Percentiles rank a stretch among this genome's conserved stretches.
These are phyloP conservation scores for Penicillium steckii DNA, from an alignment of 495 filamentous ascomycete genomes.

Conservation along the genomic window DNA sequence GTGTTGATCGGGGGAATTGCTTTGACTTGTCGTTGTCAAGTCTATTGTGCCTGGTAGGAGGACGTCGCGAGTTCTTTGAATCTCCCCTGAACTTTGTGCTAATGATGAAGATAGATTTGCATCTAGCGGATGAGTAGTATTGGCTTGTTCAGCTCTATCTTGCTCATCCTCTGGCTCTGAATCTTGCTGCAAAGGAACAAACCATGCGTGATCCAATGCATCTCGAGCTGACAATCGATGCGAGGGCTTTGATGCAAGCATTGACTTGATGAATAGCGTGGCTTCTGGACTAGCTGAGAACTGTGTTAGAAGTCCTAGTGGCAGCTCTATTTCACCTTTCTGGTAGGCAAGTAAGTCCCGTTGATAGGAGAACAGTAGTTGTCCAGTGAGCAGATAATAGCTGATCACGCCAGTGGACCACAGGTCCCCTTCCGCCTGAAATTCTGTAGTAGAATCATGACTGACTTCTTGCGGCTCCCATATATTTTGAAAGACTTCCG, in stretches of 20 bases:
- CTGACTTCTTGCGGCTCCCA: background rate
- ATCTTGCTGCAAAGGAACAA: slow-evolving; percentile 2
- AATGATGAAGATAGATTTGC: background rate
- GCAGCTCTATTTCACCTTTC: background rate
- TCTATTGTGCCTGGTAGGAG: slow-evolving; percentile 5
- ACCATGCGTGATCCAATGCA: slow-evolving; percentile 8
- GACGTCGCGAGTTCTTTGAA: background rate
- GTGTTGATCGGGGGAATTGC: background rate
- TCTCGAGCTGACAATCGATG: slow-evolving; percentile 5
- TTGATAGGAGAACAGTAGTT: slow-evolving; percentile 3
- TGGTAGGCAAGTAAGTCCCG: slow-evolving; percentile 6
- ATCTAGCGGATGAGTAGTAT: background rate
- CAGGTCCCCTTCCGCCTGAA: slow-evolving; percentile 4
- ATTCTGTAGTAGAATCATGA: background rate
- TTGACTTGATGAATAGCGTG: background rate
- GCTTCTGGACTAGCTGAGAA: slow-evolving; percentile 2
- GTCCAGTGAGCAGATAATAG: slow-evolving; percentile 5
- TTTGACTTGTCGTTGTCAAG: background rate
- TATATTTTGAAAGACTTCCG: slow-evolving; percentile 27
- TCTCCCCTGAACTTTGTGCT: background rate
- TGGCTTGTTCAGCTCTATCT: background rate
- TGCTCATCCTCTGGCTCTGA: background rate
- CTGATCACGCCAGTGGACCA: slow-evolving; percentile 11
- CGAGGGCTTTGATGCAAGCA: background rate
- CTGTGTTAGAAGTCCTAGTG: background rate